Percentiles rank a stretch among this genome's conserved stretches.
These are phyloP conservation scores for Afroboletus lepidellus DNA, from an alignment of 1,284 basidiomycete species.

Conservation along the genomic window DNA sequence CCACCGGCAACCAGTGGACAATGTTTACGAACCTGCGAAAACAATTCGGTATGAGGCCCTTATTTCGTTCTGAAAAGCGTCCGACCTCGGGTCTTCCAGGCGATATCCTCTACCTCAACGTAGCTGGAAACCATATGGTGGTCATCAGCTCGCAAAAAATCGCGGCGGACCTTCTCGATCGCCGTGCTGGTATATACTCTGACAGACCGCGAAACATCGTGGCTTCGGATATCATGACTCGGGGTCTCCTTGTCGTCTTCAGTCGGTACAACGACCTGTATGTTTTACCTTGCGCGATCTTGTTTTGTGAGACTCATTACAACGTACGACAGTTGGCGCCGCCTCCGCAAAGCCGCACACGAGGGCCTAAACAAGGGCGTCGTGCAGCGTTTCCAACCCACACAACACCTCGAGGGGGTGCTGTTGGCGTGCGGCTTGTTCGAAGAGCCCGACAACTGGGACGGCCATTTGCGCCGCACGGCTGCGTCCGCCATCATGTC, in stretches of 20 bases:
- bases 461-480: constrained; percentile 9
- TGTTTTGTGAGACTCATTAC: neutral
- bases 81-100: constrained; percentile 1
- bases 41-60: neutral
- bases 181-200: constrained; percentile 9
- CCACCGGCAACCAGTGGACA: constrained; percentile 5
- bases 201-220: constrained; percentile 10
- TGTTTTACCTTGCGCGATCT: neutral
- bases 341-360: constrained; percentile 9
- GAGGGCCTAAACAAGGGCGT: constrained; percentile 7
- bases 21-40: constrained; percentile 4
- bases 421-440: constrained; percentile 12
- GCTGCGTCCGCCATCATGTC: constrained; percentile 7
- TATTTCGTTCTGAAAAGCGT: neutral
- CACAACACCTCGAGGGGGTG: constrained; percentile 11
- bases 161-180: constrained; percentile 10
- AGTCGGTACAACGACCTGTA: constrained; percentile 8
- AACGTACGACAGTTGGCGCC: constrained; percentile 1
- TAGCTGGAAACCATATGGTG: constrained; percentile 8
- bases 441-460: constrained; percentile 12
- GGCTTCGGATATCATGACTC: constrained; percentile 11
- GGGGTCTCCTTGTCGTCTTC: constrained; percentile 6
- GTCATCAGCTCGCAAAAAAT: constrained; percentile 9
- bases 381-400: constrained; percentile 4
- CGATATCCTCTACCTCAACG: constrained; percentile 9